These are phyloP conservation scores for Carnegiea gigantea DNA, from an alignment of 179 eudicot species.

Conservation along the genomic window DNA sequence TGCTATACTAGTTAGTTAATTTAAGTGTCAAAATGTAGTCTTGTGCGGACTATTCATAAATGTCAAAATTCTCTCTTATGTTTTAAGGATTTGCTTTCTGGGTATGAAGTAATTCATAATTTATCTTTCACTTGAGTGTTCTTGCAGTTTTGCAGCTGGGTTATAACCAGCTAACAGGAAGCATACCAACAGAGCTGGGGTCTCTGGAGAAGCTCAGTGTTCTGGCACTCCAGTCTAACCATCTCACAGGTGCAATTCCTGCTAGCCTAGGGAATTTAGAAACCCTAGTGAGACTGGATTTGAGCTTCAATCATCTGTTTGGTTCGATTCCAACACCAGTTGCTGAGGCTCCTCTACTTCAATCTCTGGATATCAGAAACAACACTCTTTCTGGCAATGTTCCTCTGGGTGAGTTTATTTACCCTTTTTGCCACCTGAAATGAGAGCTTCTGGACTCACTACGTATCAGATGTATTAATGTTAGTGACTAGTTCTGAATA, in stretches of 20 bases:
- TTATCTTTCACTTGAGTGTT: background rate
- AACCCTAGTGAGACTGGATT: constrained; percentile 60
- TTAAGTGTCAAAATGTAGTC: background rate
- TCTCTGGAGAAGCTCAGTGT: constrained; percentile 69
- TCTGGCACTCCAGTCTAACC: constrained; percentile 74
- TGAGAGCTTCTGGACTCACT: background rate
- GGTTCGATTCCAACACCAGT: constrained; percentile 79
- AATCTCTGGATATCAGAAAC: constrained; percentile 65
- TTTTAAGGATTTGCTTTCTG: background rate
- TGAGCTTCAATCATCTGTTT: constrained; percentile 75
- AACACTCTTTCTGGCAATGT: constrained; percentile 85
- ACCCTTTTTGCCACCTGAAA: background rate
- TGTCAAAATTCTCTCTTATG: background rate
- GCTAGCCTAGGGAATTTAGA: constrained; percentile 71
- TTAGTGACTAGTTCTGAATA: no score
- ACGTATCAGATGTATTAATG: no score
- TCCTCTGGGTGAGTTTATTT: constrained; percentile 53
- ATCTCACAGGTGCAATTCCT: constrained; percentile 78
- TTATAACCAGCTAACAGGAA: constrained; percentile 78
- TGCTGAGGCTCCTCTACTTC: constrained; percentile 65
- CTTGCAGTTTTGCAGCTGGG: constrained; percentile 76
- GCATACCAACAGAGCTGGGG: constrained; percentile 78
- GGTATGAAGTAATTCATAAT: background rate
- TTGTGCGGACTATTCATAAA: background rate
- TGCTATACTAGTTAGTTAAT: background rate